Conservation (phyloP, 2,329 filamentous ascomycete species). For the Pyricularia grisea region DNA sequence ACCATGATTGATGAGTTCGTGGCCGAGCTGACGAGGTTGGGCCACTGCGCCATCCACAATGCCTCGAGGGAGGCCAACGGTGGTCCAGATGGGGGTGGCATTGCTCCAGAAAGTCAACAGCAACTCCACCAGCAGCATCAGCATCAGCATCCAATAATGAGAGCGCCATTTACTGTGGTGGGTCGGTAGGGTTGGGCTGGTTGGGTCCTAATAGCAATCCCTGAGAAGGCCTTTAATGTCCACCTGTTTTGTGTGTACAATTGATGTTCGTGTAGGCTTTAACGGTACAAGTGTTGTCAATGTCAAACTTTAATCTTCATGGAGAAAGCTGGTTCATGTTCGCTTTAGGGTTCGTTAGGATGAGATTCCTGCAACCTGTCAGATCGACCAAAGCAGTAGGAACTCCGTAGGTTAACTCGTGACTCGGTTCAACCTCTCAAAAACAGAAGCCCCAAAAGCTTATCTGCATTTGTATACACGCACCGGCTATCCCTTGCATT, state of each 20-base stretch:
- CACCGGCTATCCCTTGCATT: neutral
- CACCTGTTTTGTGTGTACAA: neutral
- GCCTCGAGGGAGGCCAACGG: constrained; percentile 14
- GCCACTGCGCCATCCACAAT: constrained; percentile 8
- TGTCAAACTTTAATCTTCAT: neutral
- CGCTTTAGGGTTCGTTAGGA: neutral
- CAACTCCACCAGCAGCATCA: neutral
- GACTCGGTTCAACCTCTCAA: neutral
- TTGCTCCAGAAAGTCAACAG: neutral
- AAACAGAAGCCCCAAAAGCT: neutral
- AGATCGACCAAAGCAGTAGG: neutral
- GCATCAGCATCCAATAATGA: neutral
- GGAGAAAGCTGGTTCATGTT: neutral
- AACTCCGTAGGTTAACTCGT: no score
- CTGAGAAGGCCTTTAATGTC: neutral
- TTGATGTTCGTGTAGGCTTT: neutral
- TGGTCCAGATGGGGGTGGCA: no score
- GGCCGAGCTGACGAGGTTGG: constrained; percentile 10
- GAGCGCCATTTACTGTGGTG: neutral
- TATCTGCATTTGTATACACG: neutral
- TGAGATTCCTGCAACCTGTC: no score
- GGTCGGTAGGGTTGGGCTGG: neutral
- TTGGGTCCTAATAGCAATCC: neutral
- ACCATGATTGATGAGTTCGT: constrained; percentile 9
- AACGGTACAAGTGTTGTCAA: neutral